A percentile compares a stretch with the other conserved stretches of the same genome.
phyloP scores from a whole-genome alignment of 257 asterid genomes.

The Solanum acaule region DNA sequence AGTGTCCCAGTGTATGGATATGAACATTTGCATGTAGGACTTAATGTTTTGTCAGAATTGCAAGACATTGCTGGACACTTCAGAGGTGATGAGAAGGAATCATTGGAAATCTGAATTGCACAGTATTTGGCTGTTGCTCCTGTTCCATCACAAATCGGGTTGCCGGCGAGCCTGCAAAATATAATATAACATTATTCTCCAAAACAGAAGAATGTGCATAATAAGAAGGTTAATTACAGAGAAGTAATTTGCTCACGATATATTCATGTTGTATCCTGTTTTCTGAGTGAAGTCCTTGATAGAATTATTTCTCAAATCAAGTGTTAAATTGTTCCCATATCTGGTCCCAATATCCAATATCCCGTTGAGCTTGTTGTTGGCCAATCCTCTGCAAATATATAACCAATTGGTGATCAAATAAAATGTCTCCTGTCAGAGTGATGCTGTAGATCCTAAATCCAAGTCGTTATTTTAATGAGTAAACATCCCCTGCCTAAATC shows the following conservation, averaged over 20 bases:
- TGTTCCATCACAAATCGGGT: constrained; percentile 51
- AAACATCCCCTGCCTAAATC: not conserved
- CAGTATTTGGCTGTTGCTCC: constrained; percentile 43
- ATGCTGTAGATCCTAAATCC: not conserved
- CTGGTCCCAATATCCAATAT: constrained; percentile 55
- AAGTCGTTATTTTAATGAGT: not conserved
- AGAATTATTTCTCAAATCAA: constrained; percentile 63
- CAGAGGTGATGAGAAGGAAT: constrained; percentile 11
- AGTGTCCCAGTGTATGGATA: constrained; percentile 68
- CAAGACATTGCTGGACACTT: constrained; percentile 44
- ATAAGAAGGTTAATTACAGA: not conserved
- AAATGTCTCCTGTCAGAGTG: not conserved
- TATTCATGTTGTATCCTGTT: constrained; percentile 25
- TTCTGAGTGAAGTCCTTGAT: constrained; percentile 38
- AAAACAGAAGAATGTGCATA: not conserved
- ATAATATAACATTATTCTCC: not conserved
- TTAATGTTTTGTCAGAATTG: constrained; percentile 30
- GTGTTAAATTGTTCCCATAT: constrained; percentile 45
- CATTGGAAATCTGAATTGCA: constrained; percentile 7
- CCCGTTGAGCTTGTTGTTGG: constrained; percentile 58
- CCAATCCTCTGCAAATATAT: constrained; percentile 37
- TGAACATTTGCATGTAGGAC: constrained; percentile 60
- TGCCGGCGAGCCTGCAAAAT: constrained; percentile 47
- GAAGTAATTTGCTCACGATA: constrained; percentile 31
- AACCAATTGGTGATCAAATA: not conserved